Percentiles rank a stretch among this genome's conserved stretches.
These are phyloP conservation scores for Eucalyptus fibrosa DNA, from an alignment of 345 rosid species.

Conservation along the genomic window DNA sequence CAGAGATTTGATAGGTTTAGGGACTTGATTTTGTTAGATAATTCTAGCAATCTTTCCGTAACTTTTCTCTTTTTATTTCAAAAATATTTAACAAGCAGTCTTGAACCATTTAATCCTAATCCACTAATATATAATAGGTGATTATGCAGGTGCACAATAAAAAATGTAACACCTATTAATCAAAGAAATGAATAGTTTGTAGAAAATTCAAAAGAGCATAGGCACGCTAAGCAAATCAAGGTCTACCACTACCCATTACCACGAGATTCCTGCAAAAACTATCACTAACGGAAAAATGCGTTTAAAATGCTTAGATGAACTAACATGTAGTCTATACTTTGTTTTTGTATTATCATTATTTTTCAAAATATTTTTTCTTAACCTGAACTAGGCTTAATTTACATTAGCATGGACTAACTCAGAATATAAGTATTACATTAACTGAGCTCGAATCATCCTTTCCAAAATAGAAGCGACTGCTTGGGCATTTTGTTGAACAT, in stretches of 20 bases:
- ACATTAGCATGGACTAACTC: not conserved
- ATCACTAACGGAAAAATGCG: not conserved
- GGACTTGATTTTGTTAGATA: not conserved
- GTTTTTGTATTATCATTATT: too few species aligned
- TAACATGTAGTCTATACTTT: not conserved
- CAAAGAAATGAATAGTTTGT: not conserved
- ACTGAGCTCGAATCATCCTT: not conserved
- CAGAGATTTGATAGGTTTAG: not conserved
- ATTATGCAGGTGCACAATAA: not conserved
- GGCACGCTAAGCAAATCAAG: not conserved
- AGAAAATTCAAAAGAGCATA: not conserved
- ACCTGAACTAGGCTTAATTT: not conserved
- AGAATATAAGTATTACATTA: not conserved
- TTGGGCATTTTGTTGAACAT: not conserved
- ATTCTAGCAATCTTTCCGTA: not conserved
- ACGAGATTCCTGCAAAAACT: not conserved
- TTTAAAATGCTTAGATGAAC: not conserved
- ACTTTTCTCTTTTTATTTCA: not conserved
- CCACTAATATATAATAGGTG: not conserved
- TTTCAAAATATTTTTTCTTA: too few species aligned
- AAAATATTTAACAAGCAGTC: not conserved
- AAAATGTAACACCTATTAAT: not conserved
- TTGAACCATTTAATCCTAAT: not conserved
- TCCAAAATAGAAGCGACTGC: too few species aligned
- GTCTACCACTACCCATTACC: not conserved